Conservation (phyloP, 495 filamentous ascomycete species). For the Hypoxylon crocopeplum region DNA sequence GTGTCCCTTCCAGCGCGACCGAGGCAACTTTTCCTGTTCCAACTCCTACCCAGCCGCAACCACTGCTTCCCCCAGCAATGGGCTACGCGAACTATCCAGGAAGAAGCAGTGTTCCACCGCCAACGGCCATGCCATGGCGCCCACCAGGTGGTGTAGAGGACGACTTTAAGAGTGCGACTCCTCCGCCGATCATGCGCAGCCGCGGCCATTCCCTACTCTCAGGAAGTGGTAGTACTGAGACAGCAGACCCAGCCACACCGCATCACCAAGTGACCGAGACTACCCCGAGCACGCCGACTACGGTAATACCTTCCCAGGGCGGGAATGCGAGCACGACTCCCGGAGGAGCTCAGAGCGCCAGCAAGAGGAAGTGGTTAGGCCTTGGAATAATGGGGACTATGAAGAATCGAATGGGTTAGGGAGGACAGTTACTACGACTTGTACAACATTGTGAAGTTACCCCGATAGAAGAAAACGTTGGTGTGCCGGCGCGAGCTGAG, state of each 20-base stretch:
- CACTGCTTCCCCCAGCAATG: constrained; percentile 4
- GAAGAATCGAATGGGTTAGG: constrained; percentile 41
- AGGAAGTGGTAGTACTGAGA: constrained; percentile 28
- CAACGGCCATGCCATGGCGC: constrained; percentile 36
- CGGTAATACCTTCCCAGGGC: constrained; percentile 3
- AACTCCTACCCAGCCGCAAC: constrained; percentile 19
- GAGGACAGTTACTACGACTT: neutral
- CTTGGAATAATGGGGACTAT: constrained; percentile 45
- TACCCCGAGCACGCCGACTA: constrained; percentile 15
- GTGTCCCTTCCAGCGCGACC: constrained; percentile 42
- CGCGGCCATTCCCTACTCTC: constrained; percentile 33
- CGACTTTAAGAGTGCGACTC: constrained; percentile 47
- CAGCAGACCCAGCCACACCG: constrained; percentile 9
- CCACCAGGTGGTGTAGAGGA: constrained; percentile 36
- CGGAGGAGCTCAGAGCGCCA: constrained; percentile 13
- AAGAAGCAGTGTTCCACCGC: constrained; percentile 38
- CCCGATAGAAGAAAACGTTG: neutral
- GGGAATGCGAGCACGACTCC: constrained; percentile 12
- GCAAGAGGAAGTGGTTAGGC: constrained; percentile 49
- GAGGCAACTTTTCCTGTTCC: constrained; percentile 44
- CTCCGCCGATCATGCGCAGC: constrained; percentile 54
- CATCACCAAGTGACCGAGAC: constrained; percentile 6
- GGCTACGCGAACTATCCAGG: constrained; percentile 14
- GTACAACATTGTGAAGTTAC: neutral
- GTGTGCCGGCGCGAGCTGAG: constrained; percentile 1